Conservation (phyloP, 2,329 filamentous ascomycete species). For the Orbilia javanica region DNA sequence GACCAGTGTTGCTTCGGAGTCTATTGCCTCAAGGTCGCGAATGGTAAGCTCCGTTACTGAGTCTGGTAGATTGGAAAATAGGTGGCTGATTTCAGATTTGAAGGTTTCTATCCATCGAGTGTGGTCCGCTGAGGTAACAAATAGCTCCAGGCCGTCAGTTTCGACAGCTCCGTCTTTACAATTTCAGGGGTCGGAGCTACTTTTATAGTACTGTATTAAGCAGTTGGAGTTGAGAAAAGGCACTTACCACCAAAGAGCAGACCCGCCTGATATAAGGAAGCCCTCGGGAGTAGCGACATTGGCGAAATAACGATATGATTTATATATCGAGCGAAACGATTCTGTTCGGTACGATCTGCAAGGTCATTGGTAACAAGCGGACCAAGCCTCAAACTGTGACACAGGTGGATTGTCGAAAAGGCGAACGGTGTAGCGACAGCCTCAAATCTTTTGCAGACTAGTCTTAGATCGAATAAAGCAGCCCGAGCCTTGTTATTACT, state of each 20-base stretch:
- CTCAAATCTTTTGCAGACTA: not conserved
- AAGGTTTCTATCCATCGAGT: not conserved
- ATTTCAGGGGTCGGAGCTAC: too few relatives aligned
- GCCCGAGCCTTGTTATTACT: not conserved
- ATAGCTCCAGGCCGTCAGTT: too few relatives aligned
- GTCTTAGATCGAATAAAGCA: not conserved
- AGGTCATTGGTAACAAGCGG: not conserved
- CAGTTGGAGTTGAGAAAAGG: too few relatives aligned
- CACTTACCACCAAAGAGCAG: not conserved
- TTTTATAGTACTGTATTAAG: too few relatives aligned
- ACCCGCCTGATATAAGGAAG: not conserved
- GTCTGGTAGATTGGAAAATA: not conserved
- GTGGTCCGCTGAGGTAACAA: too few relatives aligned
- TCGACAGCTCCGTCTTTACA: too few relatives aligned
- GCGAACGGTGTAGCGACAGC: not conserved
- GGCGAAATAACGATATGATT: not conserved
- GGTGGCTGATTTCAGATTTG: not conserved
- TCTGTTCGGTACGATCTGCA: not conserved
- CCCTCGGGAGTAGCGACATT: not conserved
- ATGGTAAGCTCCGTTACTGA: not conserved
- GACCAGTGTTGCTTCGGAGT: not conserved
- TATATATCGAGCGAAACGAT: not conserved
- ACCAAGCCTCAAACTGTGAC: not conserved
- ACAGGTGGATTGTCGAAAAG: not conserved
- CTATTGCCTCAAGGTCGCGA: not conserved